Conservation (phyloP, 768 basidiomycete species). For the Gloeopeniophorella convolvens region DNA sequence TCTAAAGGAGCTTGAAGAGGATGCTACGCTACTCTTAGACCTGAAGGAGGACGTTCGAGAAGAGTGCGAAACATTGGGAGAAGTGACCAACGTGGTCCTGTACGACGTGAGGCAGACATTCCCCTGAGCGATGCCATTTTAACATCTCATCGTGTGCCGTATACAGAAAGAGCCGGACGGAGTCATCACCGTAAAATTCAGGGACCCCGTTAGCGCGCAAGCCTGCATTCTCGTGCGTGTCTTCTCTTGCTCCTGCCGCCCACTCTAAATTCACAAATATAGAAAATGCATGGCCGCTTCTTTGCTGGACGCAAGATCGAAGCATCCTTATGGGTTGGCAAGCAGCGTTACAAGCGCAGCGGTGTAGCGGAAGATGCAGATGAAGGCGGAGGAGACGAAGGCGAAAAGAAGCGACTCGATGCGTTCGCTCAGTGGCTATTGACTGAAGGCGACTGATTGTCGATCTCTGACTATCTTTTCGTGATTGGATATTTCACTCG, state of each 20-base stretch:
- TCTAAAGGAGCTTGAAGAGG: constrained; percentile 76
- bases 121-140: neutral
- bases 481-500: neutral
- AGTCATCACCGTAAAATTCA: constrained; percentile 94
- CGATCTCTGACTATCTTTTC: neutral
- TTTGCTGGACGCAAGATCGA: constrained; percentile 81
- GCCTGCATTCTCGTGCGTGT: constrained; percentile 77
- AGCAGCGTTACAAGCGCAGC: constrained; percentile 73
- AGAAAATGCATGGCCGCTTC: constrained; percentile 95
- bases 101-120: constrained; percentile 70
- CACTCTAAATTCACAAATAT: neutral
- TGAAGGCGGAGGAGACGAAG: constrained; percentile 55
- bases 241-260: constrained; percentile 3
- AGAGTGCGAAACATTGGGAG: constrained; percentile 83
- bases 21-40: constrained; percentile 79
- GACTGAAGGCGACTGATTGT: constrained; percentile 59
- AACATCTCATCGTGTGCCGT: neutral
- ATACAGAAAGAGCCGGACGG: constrained; percentile 90
- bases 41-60: constrained; percentile 96
- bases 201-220: constrained; percentile 85
- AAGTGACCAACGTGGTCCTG: constrained; percentile 91
- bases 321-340: constrained; percentile 76
- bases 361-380: constrained; percentile 59
- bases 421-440: constrained; percentile 86
- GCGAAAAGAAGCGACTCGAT: constrained; percentile 79